Base-by-base conservation (phyloP, 1,139 yeast species). In the Geotrichum fermentans region DNA sequence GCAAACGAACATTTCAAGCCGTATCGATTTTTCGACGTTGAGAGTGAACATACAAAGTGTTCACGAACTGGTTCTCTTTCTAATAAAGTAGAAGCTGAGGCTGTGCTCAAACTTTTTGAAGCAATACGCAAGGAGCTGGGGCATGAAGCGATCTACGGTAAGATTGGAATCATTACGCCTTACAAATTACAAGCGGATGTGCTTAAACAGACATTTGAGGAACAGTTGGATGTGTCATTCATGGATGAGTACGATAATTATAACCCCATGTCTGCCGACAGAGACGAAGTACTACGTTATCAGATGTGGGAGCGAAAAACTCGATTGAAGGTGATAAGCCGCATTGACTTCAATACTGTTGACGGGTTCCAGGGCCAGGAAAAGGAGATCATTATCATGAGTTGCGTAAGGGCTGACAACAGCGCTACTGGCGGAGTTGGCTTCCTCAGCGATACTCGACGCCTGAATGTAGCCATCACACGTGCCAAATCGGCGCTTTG, bases 301-400 rank as follows among this genome's bases (percentile, higher is more conserved):
- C n/a, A n/a, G n/a, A n/a, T n/a, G n/a, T n/a, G n/a, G n/a, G n/a
- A n/a, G n/a, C n/a, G n/a, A n/a, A n/a, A n/a, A n/a, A n/a, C n/a
- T n/a, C 28, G 97, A 10, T 71, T 70, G 2, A 61, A 71, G 2
- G 83, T 90, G 40, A 66, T 77, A 22, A 73, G 77, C 30, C 83
- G 79, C 53, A 79, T 94, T 46, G 96, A 87, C 62, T 89, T 94
- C 69, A 89, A 90, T 60, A 89, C 99, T 0, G 92, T 92, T 51
- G 98, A 92, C 73, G 98, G 98, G 0, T 92, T 89, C 64, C 98
- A 92, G 71, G 98, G 98, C 58, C 97, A 92, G 66, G 98, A 92
- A 63, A 92, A 90, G 65, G 97, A 92, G 57, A 81, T 94, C 47
- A 87, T 92, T 55, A 79, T 92, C 40, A 82, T 92, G 74, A 89